Conservation (phyloP, 148 eudicot species). For the Talinum fruticosum region DNA sequence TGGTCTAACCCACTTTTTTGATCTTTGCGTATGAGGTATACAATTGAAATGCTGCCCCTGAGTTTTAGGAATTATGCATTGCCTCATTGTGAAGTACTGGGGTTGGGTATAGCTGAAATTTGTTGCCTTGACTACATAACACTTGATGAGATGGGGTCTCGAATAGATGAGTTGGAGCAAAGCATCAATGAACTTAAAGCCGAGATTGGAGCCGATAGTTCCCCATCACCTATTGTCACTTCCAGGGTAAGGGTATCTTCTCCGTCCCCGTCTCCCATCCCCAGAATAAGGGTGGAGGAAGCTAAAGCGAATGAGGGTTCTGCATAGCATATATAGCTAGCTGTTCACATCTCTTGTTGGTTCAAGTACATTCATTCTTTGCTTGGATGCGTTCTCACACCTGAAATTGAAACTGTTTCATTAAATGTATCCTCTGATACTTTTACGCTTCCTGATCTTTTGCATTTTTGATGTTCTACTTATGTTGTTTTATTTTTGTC, state of each 20-base stretch:
- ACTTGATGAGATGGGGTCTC: conserved; percentile 80
- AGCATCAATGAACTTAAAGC: conserved; percentile 62
- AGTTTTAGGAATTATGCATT: neutral
- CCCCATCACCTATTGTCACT: conserved; percentile 53
- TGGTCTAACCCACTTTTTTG: neutral
- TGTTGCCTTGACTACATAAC: conserved; percentile 39
- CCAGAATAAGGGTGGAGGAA: conserved; percentile 25
- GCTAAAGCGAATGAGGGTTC: conserved; percentile 38
- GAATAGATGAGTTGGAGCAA: conserved; percentile 70
- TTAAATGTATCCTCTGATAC: no score
- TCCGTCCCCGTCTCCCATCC: neutral
- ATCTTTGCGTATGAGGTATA: neutral
- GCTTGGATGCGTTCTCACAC: neutral
- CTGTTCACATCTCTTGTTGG: neutral
- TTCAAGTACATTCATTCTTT: neutral
- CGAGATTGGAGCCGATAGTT: conserved; percentile 58
- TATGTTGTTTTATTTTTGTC: no score
- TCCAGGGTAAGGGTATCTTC: conserved; percentile 24
- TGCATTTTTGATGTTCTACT: no score
- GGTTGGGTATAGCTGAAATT: neutral
- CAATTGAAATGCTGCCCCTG: neutral
- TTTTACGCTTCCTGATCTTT: no score
- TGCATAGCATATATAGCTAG: neutral
- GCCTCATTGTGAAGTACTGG: neutral
- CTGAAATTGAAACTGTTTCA: neutral